Conservation (phyloP, 1,284 basidiomycete genomes). For the Neolentinus lepideus region DNA sequence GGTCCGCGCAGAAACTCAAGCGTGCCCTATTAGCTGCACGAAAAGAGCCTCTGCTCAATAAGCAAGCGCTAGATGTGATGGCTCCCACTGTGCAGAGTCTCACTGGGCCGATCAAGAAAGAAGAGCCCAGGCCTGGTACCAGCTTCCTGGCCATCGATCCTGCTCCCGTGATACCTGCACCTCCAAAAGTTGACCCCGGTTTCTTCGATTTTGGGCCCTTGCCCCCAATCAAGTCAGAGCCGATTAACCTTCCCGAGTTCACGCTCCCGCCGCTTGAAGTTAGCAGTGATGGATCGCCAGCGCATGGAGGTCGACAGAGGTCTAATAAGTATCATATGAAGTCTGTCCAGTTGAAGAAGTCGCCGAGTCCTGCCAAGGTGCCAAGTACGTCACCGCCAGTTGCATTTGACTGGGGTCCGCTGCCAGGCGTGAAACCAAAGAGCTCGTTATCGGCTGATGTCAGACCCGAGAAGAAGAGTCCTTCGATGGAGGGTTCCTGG, state of each 20-base stretch:
- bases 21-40: constrained; percentile 54
- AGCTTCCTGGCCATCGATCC: neutral
- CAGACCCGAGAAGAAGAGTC: neutral
- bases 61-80: constrained; percentile 34
- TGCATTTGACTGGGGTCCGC: constrained; percentile 18
- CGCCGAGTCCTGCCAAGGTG: constrained; percentile 1
- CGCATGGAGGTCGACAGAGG: neutral
- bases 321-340: neutral
- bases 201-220: neutral
- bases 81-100: constrained; percentile 13
- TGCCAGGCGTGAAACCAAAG: constrained; percentile 12
- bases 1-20: constrained; percentile 64
- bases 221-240: neutral
- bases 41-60: constrained; percentile 59
- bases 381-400: constrained; percentile 3
- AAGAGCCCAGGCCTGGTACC: constrained; percentile 5
- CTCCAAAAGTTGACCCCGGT: neutral
- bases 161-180: neutral
- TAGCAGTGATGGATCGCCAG: neutral
- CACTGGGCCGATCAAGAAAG: constrained; percentile 32
- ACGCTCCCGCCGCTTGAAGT: neutral
- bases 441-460: constrained; percentile 11
- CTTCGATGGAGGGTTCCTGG: neutral
- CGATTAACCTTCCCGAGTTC: neutral
- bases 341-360: constrained; percentile 2